These are phyloP conservation scores for Bidens hawaiensis DNA, from an alignment of 140 eudicot genomes.

Conservation along the genomic window DNA sequence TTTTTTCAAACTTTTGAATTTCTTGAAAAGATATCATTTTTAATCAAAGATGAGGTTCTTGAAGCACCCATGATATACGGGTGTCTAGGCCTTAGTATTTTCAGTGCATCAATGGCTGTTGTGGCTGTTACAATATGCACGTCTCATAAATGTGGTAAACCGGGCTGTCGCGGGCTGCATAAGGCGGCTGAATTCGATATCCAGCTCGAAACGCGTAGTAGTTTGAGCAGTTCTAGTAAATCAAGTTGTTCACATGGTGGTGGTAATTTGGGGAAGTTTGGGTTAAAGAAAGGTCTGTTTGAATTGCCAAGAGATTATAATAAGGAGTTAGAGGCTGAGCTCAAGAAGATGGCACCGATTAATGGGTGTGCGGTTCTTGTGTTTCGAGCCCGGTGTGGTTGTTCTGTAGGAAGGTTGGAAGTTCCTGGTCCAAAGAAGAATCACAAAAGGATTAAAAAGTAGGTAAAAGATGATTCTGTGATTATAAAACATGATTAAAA, in stretches of 20 bases:
- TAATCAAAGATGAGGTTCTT: slow-evolving; percentile 55
- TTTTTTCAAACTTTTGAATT: slow-evolving; percentile 31
- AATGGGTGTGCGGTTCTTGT: slow-evolving; percentile 90
- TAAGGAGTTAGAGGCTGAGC: slow-evolving; percentile 80
- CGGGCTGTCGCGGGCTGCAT: slow-evolving; percentile 68
- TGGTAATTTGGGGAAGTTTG: slow-evolving; percentile 26
- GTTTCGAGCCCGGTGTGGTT: slow-evolving; percentile 83
- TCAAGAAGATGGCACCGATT: slow-evolving; percentile 87
- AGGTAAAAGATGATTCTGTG: slow-evolving; percentile 21
- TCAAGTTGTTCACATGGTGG: slow-evolving; percentile 35
- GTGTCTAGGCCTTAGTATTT: slow-evolving; percentile 59
- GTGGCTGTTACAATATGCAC: slow-evolving; percentile 47
- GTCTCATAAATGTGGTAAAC: slow-evolving; percentile 60
- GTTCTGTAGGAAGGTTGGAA: slow-evolving; percentile 83
- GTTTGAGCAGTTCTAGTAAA: slow-evolving; percentile 31
- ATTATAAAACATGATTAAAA: slow-evolving; percentile 26
- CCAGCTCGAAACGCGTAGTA: slow-evolving; percentile 54
- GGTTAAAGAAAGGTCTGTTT: slow-evolving; percentile 61
- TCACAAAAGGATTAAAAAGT: slow-evolving; percentile 67
- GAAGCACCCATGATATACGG: slow-evolving; percentile 66
- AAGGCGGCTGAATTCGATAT: slow-evolving; percentile 83
- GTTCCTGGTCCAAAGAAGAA: slow-evolving; percentile 69
- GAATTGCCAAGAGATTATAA: slow-evolving; percentile 81
- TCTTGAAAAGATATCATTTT: slow-evolving; percentile 18
- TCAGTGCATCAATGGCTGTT: slow-evolving; percentile 52